A percentile compares a stretch with the other conserved stretches of the same genome.
Evolutionary conservation across 108 stramenopile species (phyloP).

Genomic region (Ochromonas danica): DNA sequence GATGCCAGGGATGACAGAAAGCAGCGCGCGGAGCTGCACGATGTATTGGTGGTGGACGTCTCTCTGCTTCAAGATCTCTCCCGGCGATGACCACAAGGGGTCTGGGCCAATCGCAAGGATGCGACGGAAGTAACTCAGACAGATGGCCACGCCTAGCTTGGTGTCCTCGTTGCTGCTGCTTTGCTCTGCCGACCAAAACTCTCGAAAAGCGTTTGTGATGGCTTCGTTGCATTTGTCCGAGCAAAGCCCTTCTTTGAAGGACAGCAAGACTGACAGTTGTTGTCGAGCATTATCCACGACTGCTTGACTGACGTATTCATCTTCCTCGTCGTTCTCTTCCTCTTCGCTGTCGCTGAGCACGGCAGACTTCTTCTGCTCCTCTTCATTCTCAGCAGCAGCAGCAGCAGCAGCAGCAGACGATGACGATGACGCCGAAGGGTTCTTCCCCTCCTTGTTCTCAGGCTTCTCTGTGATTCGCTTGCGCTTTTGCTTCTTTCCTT

Average conservation of each 20-base stretch:
- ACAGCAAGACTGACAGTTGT: conserved; percentile 25
- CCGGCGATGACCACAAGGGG: background rate
- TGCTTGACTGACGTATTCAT: background rate
- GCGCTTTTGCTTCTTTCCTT: background rate
- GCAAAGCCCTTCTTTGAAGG: conserved; percentile 12
- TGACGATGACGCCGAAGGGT: too few species aligned
- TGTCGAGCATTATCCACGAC: conserved; percentile 9
- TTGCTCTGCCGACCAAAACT: background rate
- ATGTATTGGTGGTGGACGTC: background rate
- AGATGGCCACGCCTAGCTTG: background rate
- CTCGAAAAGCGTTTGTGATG: conserved; percentile 20
- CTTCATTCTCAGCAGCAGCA: too few species aligned
- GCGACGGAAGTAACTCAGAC: conserved; percentile 2
- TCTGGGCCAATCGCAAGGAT: background rate
- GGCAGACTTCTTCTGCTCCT: too few species aligned
- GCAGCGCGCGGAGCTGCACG: background rate
- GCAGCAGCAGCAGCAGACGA: too few species aligned
- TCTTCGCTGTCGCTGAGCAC: background rate
- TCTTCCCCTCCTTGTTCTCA: too few species aligned
- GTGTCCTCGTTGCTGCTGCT: background rate
- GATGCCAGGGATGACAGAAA: background rate
- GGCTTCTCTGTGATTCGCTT: background rate
- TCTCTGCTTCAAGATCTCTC: background rate
- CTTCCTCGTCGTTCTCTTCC: background rate
- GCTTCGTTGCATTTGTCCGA: conserved; percentile 10